Evolutionary conservation across 108 stramenopile species (phyloP), one percentile per base, ranked within the genome.

Genomic region (Nitzschia sp.): DNA sequence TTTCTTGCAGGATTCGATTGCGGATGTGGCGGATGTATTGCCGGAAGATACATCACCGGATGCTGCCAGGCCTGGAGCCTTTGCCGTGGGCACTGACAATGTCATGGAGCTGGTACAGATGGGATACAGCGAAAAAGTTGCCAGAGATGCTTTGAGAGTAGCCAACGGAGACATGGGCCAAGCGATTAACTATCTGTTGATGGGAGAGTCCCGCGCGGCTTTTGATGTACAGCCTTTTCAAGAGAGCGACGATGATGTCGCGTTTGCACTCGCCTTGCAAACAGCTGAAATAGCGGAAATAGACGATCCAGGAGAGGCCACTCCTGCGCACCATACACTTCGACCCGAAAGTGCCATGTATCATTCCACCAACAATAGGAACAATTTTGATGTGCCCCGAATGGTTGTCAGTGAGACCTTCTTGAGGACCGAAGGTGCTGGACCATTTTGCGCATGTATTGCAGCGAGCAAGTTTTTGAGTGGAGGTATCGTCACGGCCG

Each of bases 151-250:
- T 23, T 45, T 71, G 27, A 16, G 19, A 19, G 60, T 71, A 2
- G 57, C 70, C 17, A 45, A 45, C 2, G 70, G 70, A 23, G 70
- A 71, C 29, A 15, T 71, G 26, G 27, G 62, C 44, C 70, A 71
- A 30, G 70, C 70, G 13, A 33, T 71, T 29, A 46, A 46, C 22
- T 71, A 46, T 54, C 46, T 71, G 34, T 45, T 71, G 19, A 58
- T 61, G 60, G 70, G 50, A 3, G 46, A 71, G 11, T 61, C 55
- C 19, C 36, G 57, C 41, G 2, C 45, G 1, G 68, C 33, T 19
- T 69, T 69, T 58, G 30, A 29, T 1, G 11, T 30, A 2, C 45
- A 66, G 6, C 22, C 33, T 22, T 64, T 9, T 27, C 22, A 8
- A 29, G 41, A 47, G 19, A 21, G 15, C 29, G 55, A 34, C 3